These are phyloP conservation scores for Hyphodiscus sp. DNA, from an alignment of 2,329 filamentous ascomycete species.

Conservation along the genomic window DNA sequence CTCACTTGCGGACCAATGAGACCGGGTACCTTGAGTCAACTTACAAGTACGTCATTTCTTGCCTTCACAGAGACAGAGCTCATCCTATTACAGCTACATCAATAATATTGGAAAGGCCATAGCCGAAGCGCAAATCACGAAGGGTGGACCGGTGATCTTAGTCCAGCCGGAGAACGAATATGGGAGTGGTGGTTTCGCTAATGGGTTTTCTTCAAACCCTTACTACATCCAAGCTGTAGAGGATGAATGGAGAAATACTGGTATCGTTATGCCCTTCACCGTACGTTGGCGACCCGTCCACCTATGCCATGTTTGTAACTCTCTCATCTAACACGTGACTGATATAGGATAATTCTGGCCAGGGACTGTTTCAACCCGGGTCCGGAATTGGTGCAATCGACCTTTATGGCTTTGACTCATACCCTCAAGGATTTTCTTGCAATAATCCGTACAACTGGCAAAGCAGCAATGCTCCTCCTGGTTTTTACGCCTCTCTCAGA, in stretches of 20 bases:
- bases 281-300: not conserved
- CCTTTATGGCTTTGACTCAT: conserved; percentile 30
- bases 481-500: conserved; percentile 48
- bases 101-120: conserved; percentile 56
- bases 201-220: conserved; percentile 48
- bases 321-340: conserved; percentile 53
- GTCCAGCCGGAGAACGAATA: conserved; percentile 80
- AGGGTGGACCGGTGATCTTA: conserved; percentile 67
- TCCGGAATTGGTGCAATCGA: conserved; percentile 12
- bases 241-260: conserved; percentile 38
- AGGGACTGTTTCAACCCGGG: conserved; percentile 6
- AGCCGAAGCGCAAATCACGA: conserved; percentile 68
- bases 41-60: conserved; percentile 26
- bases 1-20: conserved; percentile 52
- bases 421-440: conserved; percentile 26
- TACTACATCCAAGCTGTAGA: not conserved
- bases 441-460: conserved; percentile 4
- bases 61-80: not conserved
- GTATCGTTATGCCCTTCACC: conserved; percentile 62
- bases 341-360: conserved; percentile 30
- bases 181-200: not conserved
- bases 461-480: conserved; percentile 20
- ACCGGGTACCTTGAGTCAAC: conserved; percentile 57
- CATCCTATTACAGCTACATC: conserved; percentile 39
- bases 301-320: not conserved